A percentile compares a stretch with the other conserved stretches of the same genome.
Evolutionary conservation across 768 basidiomycete species (phyloP).

Genomic region (Mycena latifolia): DNA sequence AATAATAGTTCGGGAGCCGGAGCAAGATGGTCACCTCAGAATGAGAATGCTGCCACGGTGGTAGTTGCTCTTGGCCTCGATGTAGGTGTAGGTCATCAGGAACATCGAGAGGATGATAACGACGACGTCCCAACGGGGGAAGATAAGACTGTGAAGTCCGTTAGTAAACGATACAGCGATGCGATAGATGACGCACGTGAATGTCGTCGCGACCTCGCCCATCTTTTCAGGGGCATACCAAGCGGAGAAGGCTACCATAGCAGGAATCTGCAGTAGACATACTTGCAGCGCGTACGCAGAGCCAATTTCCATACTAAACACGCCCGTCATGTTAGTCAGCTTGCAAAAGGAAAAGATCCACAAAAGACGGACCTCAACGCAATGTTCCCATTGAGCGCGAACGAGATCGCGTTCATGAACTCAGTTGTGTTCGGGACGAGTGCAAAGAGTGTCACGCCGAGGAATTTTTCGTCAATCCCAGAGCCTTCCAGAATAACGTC

Average conservation of each 20-base stretch:
- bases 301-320: constrained; percentile 95
- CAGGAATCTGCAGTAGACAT: constrained; percentile 96
- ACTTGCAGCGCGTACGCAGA: constrained; percentile 99
- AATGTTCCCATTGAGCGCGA: constrained; percentile 97
- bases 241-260: constrained; percentile 99
- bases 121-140: constrained; percentile 98
- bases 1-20: constrained; percentile 5
- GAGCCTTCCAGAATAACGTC: constrained; percentile 93
- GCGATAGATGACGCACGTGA: constrained; percentile 76
- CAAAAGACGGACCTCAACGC: constrained; percentile 80
- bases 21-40: constrained; percentile 71
- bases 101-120: constrained; percentile 96
- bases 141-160: constrained; percentile 77
- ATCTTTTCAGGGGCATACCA: constrained; percentile 91
- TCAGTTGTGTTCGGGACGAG: constrained; percentile 99
- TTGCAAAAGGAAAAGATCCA: neutral
- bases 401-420: constrained; percentile 99
- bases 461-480: constrained; percentile 96
- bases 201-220: constrained; percentile 90
- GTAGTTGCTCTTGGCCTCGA: constrained; percentile 99
- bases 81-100: constrained; percentile 98
- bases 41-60: constrained; percentile 97
- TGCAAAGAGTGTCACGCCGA: constrained; percentile 96
- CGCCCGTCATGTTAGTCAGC: constrained; percentile 15
- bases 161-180: neutral